Evolutionary conservation across 441 rosid species (phyloP), one percentile per base, ranked within the genome.

Genomic region (Cnidoscolus chayamansa): DNA sequence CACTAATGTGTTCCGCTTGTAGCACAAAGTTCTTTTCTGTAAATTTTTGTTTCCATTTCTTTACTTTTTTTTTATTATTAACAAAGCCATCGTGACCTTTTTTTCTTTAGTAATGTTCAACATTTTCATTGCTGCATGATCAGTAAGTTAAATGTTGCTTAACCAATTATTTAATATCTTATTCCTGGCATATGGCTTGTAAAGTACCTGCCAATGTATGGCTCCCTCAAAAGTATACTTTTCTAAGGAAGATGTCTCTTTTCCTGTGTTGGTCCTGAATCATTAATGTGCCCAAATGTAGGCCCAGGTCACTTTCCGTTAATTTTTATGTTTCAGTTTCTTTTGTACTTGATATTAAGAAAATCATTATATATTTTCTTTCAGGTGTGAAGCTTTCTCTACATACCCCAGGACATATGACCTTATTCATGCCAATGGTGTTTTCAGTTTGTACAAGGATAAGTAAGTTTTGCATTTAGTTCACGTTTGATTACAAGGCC

Each of bases 311-410:
- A n/a, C 50, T 60, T 64, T 57, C 53, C 58, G 31, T 43, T 25
- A 40, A 48, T 59, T 67, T 37, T 65, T 49, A 35, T 35, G 6
- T n/a, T 57, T 32, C 45, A 66, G 55, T 13, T 40, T 68, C 4
- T n/a, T 12, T 16, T 16, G 35, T 13, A 50, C 47, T 45, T 30
- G 15, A 68, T 55, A 59, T 31, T 17, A 16, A 11, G 10, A 20
- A 51, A n/a, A 15, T 66, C 43, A 50, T 12, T 30, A 11, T 68
- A 40, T 40, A 40, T 40, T 57, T 43, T 19, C 43, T 80, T 79
- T 64, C 83, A 95, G 98, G 99, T 93, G 99, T 74, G 99, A 93
- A 82, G 95, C 92, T 37, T 95, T 95, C 83, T 93, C 98, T 47
- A 91, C 98, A 54, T 95, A 95, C 79, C 99, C 98, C 48, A 95